Evolutionary conservation across 31 red algal genomes (phyloP), one percentile per base, ranked within the genome.

Genomic region (Odonthalia washingtoniensis): DNA sequence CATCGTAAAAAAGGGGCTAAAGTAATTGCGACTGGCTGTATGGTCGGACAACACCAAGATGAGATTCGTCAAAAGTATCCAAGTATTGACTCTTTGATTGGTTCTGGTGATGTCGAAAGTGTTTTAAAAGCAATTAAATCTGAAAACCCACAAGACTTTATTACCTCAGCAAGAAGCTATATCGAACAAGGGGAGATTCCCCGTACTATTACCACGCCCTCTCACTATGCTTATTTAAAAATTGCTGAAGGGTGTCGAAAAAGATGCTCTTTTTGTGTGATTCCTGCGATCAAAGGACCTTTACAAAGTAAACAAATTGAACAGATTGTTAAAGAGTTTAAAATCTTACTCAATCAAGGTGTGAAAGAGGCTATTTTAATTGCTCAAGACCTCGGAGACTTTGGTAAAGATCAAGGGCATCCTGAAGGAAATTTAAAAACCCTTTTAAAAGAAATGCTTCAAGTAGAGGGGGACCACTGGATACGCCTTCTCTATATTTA

Each of bases 331-430:
- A 35, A 67, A 30, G 64, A 67, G 64, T 67, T 67, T 67, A 30
- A 67, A 33, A 35, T 35, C 27, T 67, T 67, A 35, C 64, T 67
- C 30, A 35, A 67, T 33, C 27, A 30, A 30, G 64, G 64, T 30
- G 64, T 67, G 30, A 35, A 67, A 67, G 64, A 67, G 33, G 64
- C 33, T 35, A 67, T 67, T 67, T 67, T 67, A 35, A 67, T 67
- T 67, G 64, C 64, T 30, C 64, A 67, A 67, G 64, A 67, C 64
- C 64, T 67, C 33, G 64, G 64, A 33, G 64, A 67, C 64, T 67
- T 33, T 35, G 64, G 64, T 33, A 67, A 67, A 67, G 64, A 67
- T 35, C 64, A 67, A 30, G 27, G 27, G 27, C 64, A 35, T 33
- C 27, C 27, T 30, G 64, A 67, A 33, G 64, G 64, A 33, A 44